Evolutionary conservation across 2,329 filamentous ascomycete genomes (phyloP).

Genomic region (Cercospora berteroae): DNA sequence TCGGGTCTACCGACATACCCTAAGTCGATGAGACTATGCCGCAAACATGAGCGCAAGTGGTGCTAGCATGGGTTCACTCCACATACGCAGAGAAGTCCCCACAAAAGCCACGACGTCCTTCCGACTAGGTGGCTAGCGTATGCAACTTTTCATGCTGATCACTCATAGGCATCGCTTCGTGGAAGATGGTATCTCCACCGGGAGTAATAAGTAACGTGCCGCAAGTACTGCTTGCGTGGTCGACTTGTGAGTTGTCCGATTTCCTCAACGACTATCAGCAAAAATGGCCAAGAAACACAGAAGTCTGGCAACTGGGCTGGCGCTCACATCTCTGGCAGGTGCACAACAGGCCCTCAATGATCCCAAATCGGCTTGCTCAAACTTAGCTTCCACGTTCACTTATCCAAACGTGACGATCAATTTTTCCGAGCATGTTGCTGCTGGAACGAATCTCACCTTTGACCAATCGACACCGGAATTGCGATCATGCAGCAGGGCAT

Average conservation of each 20-base stretch:
- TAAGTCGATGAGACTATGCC: not conserved
- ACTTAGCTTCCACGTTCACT: constrained; percentile 23
- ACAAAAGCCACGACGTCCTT: not conserved
- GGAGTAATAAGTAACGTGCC: constrained; percentile 7
- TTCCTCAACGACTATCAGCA: not conserved
- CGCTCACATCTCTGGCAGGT: constrained; percentile 15
- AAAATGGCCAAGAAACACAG: not conserved
- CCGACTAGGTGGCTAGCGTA: not conserved
- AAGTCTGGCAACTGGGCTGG: not conserved
- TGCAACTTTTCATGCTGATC: not conserved
- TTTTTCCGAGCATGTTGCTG: constrained; percentile 28
- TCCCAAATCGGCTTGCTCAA: constrained; percentile 24
- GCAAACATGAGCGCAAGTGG: not conserved
- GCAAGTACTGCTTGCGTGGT: constrained; percentile 4
- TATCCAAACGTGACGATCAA: constrained; percentile 32
- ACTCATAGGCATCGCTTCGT: not conserved
- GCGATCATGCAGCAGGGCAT: constrained; percentile 40
- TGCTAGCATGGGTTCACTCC: not conserved
- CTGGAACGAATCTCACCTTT: constrained; percentile 33
- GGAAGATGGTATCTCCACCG: constrained; percentile 1
- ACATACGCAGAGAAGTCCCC: not conserved
- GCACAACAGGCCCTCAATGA: constrained; percentile 18
- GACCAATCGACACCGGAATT: constrained; percentile 33
- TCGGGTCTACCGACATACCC: not conserved
- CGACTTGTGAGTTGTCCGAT: not conserved